Evolutionary conservation across 2,329 filamentous ascomycete genomes (phyloP).

Genomic region (Ilyonectria robusta): DNA sequence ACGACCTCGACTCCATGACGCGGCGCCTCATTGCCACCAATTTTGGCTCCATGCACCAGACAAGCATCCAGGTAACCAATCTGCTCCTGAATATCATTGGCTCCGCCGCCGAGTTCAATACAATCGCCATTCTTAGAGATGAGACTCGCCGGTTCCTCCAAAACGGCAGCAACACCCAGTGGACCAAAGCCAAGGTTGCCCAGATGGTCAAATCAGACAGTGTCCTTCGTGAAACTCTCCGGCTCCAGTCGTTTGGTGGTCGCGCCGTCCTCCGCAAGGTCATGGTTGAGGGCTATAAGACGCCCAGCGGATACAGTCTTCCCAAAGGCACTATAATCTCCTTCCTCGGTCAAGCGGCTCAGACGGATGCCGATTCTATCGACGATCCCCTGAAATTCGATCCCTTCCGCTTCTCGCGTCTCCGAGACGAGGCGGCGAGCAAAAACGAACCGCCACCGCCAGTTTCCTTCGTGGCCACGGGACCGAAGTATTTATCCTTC

Average conservation of each 20-base stretch:
- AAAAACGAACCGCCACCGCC: no score
- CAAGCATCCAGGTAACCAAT: conserved; percentile 56
- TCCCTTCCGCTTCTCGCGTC: not conserved
- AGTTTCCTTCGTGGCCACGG: no score
- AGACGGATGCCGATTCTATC: not conserved
- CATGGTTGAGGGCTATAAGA: conserved; percentile 47
- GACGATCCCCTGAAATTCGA: not conserved
- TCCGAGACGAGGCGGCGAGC: no score
- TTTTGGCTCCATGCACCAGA: conserved; percentile 58
- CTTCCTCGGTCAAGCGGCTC: not conserved
- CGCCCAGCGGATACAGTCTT: conserved; percentile 28
- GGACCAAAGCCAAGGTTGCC: conserved; percentile 57
- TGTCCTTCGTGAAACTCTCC: conserved; percentile 59
- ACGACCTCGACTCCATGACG: conserved; percentile 48
- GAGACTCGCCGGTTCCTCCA: conserved; percentile 53
- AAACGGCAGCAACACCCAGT: conserved; percentile 43
- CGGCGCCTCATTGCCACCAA: conserved; percentile 52
- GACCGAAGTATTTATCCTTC: no score
- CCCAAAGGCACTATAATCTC: not conserved
- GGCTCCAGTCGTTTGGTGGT: conserved; percentile 51
- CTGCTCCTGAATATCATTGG: conserved; percentile 56
- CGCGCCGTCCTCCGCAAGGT: conserved; percentile 50
- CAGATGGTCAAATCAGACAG: conserved; percentile 59
- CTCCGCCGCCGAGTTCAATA: conserved; percentile 55
- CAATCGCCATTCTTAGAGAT: conserved; percentile 54